Evolutionary conservation across 2,329 filamentous ascomycete genomes (phyloP).

Genomic region (Fusarium sp.): DNA sequence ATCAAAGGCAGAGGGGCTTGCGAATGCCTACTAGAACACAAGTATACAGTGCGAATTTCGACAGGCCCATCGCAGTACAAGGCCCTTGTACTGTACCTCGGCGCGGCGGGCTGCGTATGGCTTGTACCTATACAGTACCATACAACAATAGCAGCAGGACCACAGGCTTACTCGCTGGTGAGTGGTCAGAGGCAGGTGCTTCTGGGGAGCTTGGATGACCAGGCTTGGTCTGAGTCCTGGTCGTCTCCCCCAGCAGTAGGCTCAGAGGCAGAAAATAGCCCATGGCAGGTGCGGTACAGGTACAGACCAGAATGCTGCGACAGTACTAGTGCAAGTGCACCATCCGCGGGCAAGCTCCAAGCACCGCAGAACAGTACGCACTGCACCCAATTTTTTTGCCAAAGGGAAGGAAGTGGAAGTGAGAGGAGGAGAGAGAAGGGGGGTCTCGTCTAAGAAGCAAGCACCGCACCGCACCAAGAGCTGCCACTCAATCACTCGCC

Average conservation of each 20-base stretch:
- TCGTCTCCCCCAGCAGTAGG: slow-evolving; percentile 35
- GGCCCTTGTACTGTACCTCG: slow-evolving; percentile 55
- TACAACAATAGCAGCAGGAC: slow-evolving; percentile 49
- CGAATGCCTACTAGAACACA: slow-evolving; percentile 35
- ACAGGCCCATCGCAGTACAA: slow-evolving; percentile 49
- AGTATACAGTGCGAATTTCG: slow-evolving; percentile 56
- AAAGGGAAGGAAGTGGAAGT: slow-evolving; percentile 38
- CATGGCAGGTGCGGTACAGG: slow-evolving; percentile 42
- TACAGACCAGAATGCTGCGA: slow-evolving; percentile 38
- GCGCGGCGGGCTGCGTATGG: slow-evolving; percentile 50
- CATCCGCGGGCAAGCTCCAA: slow-evolving; percentile 35
- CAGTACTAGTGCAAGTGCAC: slow-evolving; percentile 43
- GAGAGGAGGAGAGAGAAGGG: slow-evolving; percentile 16
- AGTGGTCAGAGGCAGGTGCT: slow-evolving; percentile 45
- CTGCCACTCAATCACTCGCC: slow-evolving; percentile 43
- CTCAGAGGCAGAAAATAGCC: slow-evolving; percentile 32
- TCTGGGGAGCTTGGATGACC: slow-evolving; percentile 44
- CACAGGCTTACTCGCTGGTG: slow-evolving; percentile 39
- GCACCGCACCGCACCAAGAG: slow-evolving; percentile 37
- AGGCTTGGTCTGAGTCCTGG: slow-evolving; percentile 43
- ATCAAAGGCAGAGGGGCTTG: slow-evolving; percentile 49
- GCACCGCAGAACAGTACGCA: slow-evolving; percentile 42
- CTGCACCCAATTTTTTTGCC: slow-evolving; percentile 49
- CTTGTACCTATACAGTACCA: slow-evolving; percentile 60
- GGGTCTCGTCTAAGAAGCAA: slow-evolving; percentile 49